These are phyloP conservation scores for Asclepias syriaca DNA, from an alignment of 257 asterid species.

Conservation along the genomic window DNA sequence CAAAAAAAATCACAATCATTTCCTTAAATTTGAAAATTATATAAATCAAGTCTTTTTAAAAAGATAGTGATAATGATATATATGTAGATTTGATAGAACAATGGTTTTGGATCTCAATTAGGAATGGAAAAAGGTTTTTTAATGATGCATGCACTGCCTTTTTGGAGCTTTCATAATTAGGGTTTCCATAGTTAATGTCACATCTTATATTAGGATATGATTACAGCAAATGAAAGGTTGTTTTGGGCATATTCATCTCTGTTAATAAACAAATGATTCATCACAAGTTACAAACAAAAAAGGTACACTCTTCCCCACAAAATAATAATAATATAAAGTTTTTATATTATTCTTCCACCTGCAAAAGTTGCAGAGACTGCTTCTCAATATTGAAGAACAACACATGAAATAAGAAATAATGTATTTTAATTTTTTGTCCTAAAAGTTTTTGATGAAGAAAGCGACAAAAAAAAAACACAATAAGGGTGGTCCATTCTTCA, in stretches of 20 bases:
- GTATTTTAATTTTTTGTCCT: too few species aligned
- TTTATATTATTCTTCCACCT: background rate
- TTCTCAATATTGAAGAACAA: background rate
- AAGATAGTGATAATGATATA: too few species aligned
- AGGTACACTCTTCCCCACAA: background rate
- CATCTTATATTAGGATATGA: background rate
- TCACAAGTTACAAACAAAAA: background rate
- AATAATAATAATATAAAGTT: background rate
- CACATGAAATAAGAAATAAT: too few species aligned
- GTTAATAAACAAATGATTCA: constrained; percentile 3
- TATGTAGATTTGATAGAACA: too few species aligned
- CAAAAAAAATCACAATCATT: too few species aligned
- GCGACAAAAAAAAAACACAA: background rate
- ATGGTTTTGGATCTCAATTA: background rate
- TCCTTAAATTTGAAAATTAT: too few species aligned
- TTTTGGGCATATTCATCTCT: background rate
- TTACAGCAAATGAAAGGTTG: background rate
- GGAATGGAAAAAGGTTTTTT: background rate
- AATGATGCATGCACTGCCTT: constrained; percentile 1
- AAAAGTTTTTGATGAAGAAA: background rate
- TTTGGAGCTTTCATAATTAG: background rate
- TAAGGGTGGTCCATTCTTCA: background rate
- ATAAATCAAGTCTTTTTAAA: too few species aligned
- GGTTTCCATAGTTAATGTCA: background rate
- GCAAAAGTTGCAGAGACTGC: constrained; percentile 2